A percentile compares a stretch with the other conserved stretches of the same genome.
These are phyloP conservation scores for Taphrina pruni DNA, from an alignment of 1,139 yeast genomes.

Conservation along the genomic window DNA sequence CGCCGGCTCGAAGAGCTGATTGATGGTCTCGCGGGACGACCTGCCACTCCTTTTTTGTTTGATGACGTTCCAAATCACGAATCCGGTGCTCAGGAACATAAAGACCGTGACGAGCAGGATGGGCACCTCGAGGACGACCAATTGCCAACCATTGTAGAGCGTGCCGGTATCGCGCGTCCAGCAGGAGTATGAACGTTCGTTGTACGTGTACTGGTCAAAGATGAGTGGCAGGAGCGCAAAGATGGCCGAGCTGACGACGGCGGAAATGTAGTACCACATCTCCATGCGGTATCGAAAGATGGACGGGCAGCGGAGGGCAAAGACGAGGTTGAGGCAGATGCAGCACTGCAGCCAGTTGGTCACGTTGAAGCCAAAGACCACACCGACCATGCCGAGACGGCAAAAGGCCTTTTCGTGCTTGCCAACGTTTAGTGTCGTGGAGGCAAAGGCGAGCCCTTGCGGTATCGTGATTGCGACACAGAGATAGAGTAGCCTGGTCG, in stretches of 20 bases:
- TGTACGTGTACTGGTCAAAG: constrained; percentile 22
- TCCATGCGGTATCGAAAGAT: constrained; percentile 11
- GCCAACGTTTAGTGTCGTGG: constrained; percentile 16
- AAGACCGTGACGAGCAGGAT: constrained; percentile 29
- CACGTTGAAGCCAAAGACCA: constrained; percentile 20
- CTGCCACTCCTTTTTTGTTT: constrained; percentile 6
- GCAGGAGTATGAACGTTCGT: constrained; percentile 23
- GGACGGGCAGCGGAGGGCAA: constrained; percentile 24
- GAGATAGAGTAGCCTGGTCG: constrained; percentile 18
- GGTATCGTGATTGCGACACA: constrained; percentile 27
- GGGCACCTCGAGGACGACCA: constrained; percentile 30
- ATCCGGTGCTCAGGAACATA: constrained; percentile 27
- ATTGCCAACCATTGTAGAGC: constrained; percentile 28
- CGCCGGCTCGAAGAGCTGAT: constrained; percentile 34
- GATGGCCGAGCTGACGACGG: constrained; percentile 4
- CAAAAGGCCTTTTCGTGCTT: constrained; percentile 21
- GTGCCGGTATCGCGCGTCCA: constrained; percentile 28
- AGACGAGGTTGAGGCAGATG: constrained; percentile 33
- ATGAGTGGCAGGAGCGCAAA: constrained; percentile 22
- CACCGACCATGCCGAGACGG: constrained; percentile 32
- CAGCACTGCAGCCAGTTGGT: constrained; percentile 37
- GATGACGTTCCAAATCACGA: constrained; percentile 23
- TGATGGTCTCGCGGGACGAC: constrained; percentile 18
- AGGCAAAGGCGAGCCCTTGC: constrained; percentile 23
- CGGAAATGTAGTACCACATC: constrained; percentile 14